Conservation (phyloP, 1,284 basidiomycete genomes). For the Microbotryum lychnidis-dioicae region DNA sequence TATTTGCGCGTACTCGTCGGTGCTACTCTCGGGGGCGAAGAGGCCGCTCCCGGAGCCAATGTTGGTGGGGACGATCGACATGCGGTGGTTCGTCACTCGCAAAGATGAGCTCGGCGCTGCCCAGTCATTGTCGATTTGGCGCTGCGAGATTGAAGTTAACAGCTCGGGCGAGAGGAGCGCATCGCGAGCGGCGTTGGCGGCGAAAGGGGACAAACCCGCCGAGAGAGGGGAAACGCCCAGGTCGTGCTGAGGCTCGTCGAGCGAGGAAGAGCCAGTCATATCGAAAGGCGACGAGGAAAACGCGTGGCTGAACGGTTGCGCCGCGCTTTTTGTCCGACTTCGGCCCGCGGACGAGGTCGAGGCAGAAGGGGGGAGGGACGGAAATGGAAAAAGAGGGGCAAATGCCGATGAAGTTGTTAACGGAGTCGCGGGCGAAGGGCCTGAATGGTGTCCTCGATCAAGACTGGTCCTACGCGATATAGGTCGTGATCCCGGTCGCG, state of each 20-base stretch:
- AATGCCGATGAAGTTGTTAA: conserved; percentile 18
- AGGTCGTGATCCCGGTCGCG: conserved; percentile 2
- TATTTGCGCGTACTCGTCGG: conserved; percentile 49
- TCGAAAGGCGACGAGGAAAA: neutral
- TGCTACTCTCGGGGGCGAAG: conserved; percentile 1
- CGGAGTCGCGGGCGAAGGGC: neutral
- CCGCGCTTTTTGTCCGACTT: neutral
- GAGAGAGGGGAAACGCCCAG: conserved; percentile 14
- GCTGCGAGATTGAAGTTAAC: conserved; percentile 1
- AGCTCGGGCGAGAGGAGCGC: neutral
- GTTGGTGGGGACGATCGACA: conserved; percentile 17
- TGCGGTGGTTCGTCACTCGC: conserved; percentile 12
- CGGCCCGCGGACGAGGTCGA: neutral
- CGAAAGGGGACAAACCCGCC: conserved; percentile 7
- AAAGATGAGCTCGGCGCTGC: neutral
- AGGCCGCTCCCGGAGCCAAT: neutral
- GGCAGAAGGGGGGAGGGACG: neutral
- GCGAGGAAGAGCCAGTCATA: neutral
- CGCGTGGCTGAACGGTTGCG: no score
- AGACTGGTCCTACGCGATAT: conserved; percentile 15
- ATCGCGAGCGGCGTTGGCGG: neutral
- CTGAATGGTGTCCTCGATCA: neutral
- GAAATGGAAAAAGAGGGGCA: conserved; percentile 20
- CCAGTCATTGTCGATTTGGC: conserved; percentile 11
- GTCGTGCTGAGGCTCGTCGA: conserved; percentile 14